Evolutionary conservation across 495 filamentous ascomycete species (phyloP), one percentile per base, ranked within the genome.

Genomic region (Penicillium bialowiezense): DNA sequence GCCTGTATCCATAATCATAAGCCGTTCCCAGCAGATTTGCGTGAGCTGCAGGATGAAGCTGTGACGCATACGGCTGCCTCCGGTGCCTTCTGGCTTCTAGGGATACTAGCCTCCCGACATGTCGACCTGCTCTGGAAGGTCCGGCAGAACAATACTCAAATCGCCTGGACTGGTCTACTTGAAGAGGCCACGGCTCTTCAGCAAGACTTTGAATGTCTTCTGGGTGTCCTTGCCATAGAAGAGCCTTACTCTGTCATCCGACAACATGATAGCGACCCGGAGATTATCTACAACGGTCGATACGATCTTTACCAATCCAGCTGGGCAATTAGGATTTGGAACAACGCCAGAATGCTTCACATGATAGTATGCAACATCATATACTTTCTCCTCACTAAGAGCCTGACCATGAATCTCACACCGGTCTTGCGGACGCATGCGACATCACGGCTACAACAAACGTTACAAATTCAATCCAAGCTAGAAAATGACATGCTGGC

Each of bases 401-500:
- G 50, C 19, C 52, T 63, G 35, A 32, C 46, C n/a, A 28, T 35
- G 19, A 44, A 50, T 26, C 39, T 52, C n/a, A 52, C 3, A 3
- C 23, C 23, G 8, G 23, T 26, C 23, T 8, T 26, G 4, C 23
- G 23, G 8, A 8, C 23, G 8, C 23, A 26, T 26, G 23, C 23
- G 23, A 26, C 58, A 21, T 50, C 56, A 34, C 51, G 55, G 34
- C 56, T 62, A 0, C 50, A 50, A 34, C 44, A 59, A 8, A 59
- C 69, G 1, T 51, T 59, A 14, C 19, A 58, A 1, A 63, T 62
- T 17, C 54, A 74, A 35, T 57, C 59, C 17, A 52, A 46, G 14
- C 55, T 75, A 18, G 50, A 63, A 29, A 52, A 64, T 6, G 71
- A 71, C 41, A 69, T 78, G 21, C 50, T 68, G 28, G 72, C 69